Conservation (phyloP, 495 filamentous ascomycete genomes). For the Aspergillus steynii region DNA sequence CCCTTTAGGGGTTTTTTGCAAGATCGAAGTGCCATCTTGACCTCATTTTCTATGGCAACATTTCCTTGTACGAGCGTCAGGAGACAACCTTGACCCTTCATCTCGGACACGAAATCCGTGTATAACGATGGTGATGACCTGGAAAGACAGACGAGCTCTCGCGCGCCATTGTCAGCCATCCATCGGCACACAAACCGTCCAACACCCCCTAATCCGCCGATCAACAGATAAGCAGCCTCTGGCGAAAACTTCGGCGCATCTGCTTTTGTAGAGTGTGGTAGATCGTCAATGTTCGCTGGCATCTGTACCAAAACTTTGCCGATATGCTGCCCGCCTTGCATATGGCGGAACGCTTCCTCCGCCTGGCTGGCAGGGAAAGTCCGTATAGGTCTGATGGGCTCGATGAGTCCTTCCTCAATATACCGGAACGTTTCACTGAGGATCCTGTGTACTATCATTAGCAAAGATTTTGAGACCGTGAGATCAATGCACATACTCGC, state of each 20-base stretch:
- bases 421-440: not conserved
- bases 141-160: constrained; percentile 2
- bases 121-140: not conserved
- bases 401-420: not conserved
- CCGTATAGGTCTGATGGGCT: not conserved
- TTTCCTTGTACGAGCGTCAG: not conserved
- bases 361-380: not conserved
- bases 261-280: too few relatives aligned
- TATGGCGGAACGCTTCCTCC: not conserved
- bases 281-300: too few relatives aligned
- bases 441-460: too few relatives aligned
- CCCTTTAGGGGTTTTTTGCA: constrained; percentile 18
- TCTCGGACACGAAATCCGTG: not conserved
- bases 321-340: too few relatives aligned
- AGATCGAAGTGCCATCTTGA: not conserved
- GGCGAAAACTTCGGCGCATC: too few relatives aligned
- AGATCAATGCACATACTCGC: not conserved
- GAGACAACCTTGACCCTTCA: not conserved
- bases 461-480: too few relatives aligned
- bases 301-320: too few relatives aligned
- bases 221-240: too few relatives aligned
- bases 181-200: not conserved
- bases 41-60: not conserved
- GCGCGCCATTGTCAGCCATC: constrained; percentile 3
- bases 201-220: too few relatives aligned